Percentiles rank a stretch among this genome's conserved stretches.
Evolutionary conservation across 2,329 filamentous ascomycete species (phyloP).

Genomic region (Pyrenochaeta sp.): DNA sequence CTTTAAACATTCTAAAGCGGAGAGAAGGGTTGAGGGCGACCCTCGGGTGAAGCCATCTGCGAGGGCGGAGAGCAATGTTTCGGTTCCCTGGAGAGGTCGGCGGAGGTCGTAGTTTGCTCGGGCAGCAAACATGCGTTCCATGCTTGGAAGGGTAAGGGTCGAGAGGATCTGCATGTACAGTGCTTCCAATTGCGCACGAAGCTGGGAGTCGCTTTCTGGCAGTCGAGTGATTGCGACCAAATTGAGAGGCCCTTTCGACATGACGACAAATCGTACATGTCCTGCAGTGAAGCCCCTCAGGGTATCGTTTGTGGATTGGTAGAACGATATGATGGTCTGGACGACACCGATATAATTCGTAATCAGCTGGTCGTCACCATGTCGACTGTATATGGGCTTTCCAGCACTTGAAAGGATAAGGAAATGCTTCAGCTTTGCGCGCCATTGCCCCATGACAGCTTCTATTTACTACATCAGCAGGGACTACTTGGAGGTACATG

Average conservation of each 20-base stretch:
- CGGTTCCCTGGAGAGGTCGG: slow-evolving; percentile 88
- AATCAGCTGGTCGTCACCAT: slow-evolving; percentile 88
- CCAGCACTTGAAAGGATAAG: slow-evolving; percentile 95
- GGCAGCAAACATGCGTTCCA: slow-evolving; percentile 86
- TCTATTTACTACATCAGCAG: slow-evolving; percentile 48
- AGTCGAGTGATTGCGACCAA: slow-evolving; percentile 92
- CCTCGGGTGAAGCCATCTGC: slow-evolving; percentile 95
- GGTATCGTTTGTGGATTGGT: slow-evolving; percentile 79
- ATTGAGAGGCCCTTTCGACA: slow-evolving; percentile 86
- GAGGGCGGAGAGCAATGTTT: slow-evolving; percentile 86
- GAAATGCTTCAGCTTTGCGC: slow-evolving; percentile 94
- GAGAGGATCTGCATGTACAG: slow-evolving; percentile 98
- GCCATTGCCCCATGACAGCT: slow-evolving; percentile 75
- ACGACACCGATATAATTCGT: slow-evolving; percentile 95
- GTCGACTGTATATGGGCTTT: slow-evolving; percentile 95
- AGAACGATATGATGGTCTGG: slow-evolving; percentile 98
- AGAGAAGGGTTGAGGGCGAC: slow-evolving; percentile 86
- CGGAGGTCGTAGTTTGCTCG: slow-evolving; percentile 94
- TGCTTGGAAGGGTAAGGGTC: slow-evolving; percentile 86
- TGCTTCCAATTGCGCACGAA: slow-evolving; percentile 87
- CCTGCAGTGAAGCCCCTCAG: slow-evolving; percentile 89
- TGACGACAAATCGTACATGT: slow-evolving; percentile 82
- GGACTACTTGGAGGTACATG: slow-evolving; percentile 20
- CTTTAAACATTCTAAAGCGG: slow-evolving; percentile 91
- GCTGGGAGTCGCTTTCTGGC: slow-evolving; percentile 88